Evolutionary conservation across 805 yeast genomes (phyloP).

Genomic region (Komagataella pastoris): DNA sequence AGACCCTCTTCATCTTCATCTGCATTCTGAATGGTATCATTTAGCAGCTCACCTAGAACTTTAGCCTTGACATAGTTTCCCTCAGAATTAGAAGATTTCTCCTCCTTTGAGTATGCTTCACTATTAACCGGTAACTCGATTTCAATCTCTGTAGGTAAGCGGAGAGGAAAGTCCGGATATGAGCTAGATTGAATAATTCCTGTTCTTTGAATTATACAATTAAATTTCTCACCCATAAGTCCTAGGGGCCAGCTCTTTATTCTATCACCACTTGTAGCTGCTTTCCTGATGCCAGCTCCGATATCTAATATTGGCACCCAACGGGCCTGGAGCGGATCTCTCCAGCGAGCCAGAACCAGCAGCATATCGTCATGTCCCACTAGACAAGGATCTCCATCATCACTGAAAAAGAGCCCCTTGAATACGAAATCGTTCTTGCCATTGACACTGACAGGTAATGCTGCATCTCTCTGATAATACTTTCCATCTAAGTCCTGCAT

Average conservation of each 20-base stretch:
- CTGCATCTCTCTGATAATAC: conserved; percentile 26
- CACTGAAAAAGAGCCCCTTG: conserved; percentile 72
- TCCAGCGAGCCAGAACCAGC: conserved; percentile 64
- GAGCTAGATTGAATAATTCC: conserved; percentile 28
- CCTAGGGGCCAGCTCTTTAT: conserved; percentile 87
- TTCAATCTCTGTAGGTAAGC: conserved; percentile 71
- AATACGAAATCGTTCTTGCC: conserved; percentile 17
- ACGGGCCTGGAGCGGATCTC: conserved; percentile 58
- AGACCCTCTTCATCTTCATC: conserved; percentile 20
- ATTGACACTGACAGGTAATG: conserved; percentile 25
- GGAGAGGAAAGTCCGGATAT: conserved; percentile 76
- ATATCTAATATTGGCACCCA: conserved; percentile 83
- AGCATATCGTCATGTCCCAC: conserved; percentile 71
- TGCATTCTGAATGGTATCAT: conserved; percentile 35
- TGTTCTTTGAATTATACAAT: conserved; percentile 55
- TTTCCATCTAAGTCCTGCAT: conserved; percentile 22
- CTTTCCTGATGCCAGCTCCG: conserved; percentile 32
- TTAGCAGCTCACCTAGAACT: conserved; percentile 46
- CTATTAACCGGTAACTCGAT: conserved; percentile 37
- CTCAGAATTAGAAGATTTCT: conserved; percentile 30
- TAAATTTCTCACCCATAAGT: conserved; percentile 51
- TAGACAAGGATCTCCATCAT: conserved; percentile 82
- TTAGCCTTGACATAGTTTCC: conserved; percentile 51
- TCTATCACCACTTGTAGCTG: conserved; percentile 35
- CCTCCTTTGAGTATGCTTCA: conserved; percentile 12